Base-by-base conservation (phyloP, 495 filamentous ascomycete genomes). In the Penicillium daleae region DNA sequence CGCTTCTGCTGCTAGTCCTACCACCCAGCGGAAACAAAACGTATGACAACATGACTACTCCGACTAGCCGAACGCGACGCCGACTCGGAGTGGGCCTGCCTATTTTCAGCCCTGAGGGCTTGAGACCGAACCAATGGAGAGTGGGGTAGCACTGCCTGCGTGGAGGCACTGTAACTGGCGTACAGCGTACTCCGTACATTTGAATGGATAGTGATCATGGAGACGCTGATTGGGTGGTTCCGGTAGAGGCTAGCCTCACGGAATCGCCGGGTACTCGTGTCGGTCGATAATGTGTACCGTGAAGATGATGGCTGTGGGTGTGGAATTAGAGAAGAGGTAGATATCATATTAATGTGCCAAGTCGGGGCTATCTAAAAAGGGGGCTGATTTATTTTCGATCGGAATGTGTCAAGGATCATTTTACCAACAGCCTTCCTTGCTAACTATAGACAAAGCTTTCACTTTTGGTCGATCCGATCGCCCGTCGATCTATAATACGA, bases 11-110 rank as follows among this genome's bases (percentile, higher is more conserved):
- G 42, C 6, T 24, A 10, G 42, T 21, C 9, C n/a, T 22, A 9
- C 4, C n/a, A 10, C 42, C 21, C 9, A 13, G 42, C 19, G 19
- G 19, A 12, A 12, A 46, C 6, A 9, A 33, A 26, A 10, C n/a
- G 62, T 65, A 65, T 64, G 61, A 64, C 65, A 67, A 60, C 61
- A 67, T 54, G 65, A 61, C 64, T 66, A 61, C 64, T 66, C 26
- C 52, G 44, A 48, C 35, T 27, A 51, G 13, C 51, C 27, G 51
- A 33, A 54, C 51, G 24, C 19, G 10, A 54, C 21, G 27, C 51
- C 51, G 51, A 54, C 17, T 54, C 51, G 17, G 51, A 54, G 31
- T 35, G 51, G 51, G 51, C 29, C 51, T 22, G 29, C 56, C 64
- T 66, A 68, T 68, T 65, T 68, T 65, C 62, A 64, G 65, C 51